A percentile compares a stretch with the other conserved stretches of the same genome.
phyloP scores from a whole-genome alignment of 78 protist species.

The Dictyostelium intermedium region DNA sequence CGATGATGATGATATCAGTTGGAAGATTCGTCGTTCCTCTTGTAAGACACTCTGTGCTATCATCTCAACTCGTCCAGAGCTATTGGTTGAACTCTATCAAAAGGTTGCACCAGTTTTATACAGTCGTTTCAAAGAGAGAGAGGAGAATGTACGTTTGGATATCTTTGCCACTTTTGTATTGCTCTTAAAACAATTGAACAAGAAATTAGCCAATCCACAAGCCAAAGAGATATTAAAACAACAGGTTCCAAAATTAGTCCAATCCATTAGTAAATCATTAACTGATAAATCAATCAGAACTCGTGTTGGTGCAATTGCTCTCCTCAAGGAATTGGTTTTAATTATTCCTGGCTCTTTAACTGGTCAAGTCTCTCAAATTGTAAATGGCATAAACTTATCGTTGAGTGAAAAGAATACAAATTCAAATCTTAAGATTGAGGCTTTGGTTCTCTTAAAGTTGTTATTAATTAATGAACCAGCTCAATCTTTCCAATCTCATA shows the following conservation, averaged over 20 bases:
- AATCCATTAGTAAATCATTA: slow-evolving; percentile 48
- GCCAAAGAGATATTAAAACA: slow-evolving; percentile 82
- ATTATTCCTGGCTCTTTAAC: slow-evolving; percentile 65
- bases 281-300: slow-evolving; percentile 54
- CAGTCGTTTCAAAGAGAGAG: slow-evolving; percentile 89
- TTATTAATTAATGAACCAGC: slow-evolving; percentile 76
- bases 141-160: slow-evolving; percentile 90
- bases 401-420: slow-evolving; percentile 61
- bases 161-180: slow-evolving; percentile 57
- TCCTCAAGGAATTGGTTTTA: slow-evolving; percentile 70
- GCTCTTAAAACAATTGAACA: slow-evolving; percentile 47
- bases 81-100: slow-evolving; percentile 26
- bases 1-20: slow-evolving; percentile 96
- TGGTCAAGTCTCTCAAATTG: slow-evolving; percentile 8
- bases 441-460: slow-evolving; percentile 66
- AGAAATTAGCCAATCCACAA: slow-evolving; percentile 61
- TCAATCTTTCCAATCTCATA: slow-evolving; percentile 53
- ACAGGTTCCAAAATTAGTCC: slow-evolving; percentile 65
- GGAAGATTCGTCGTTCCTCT: slow-evolving; percentile 94
- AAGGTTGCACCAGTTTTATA: slow-evolving; percentile 87
- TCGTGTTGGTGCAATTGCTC: slow-evolving; percentile 82
- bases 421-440: slow-evolving; percentile 83
- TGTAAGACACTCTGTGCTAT: slow-evolving; percentile 87
- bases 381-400: slow-evolving; percentile 63
- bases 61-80: slow-evolving; percentile 87